Base-by-base conservation (phyloP, 768 basidiomycete genomes). In the Baorangia bicolor region DNA sequence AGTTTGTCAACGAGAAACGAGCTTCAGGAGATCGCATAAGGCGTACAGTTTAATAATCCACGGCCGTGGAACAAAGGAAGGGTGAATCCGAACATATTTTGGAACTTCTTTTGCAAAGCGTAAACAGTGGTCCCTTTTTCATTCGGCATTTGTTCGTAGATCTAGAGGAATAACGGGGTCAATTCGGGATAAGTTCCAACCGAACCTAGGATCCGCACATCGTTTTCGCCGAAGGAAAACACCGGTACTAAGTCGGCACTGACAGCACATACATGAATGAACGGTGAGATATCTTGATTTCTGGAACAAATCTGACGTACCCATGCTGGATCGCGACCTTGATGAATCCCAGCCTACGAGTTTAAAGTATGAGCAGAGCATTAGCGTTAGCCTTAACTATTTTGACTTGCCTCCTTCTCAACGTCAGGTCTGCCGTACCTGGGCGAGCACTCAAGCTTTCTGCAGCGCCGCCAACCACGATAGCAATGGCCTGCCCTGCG, bases 181-280 rank as follows among this genome's bases (percentile, higher is more conserved):
- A 62, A 23, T 33, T 38, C 40, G 34, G 6, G 1, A 11, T 30
- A 8, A 44, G 35, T 13, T 45, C n/a, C 5, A 13, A 20, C 31
- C 52, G 20, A 49, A 46, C 20, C 16, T 8, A 30, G 38, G 13
- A 43, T 79, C 84, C 66, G 10, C 58, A 95, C 95, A 71, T 98
- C 97, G 69, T 98, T 98, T 77, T 99, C 97, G 13, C 97, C 97
- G 64, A 99, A 99, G 6, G 93, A 95, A 68, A 99, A 98, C 4
- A 98, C 95, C 0, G 97, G 97, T 0, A 99, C 97, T 12, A 99
- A 78, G 65, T 95, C 93, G 37, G 97, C 97, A 51, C 94, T 94
- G 60, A 14, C 23, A 50, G 14, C 37, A 43, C 33, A 43, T 12
- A 54, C 49, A 25, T 57, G 33, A 41, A 55, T 53, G 25, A 38